A percentile compares a stretch with the other conserved stretches of the same genome.
These are phyloP conservation scores for Boeremia lycopersici DNA, from an alignment of 2,329 filamentous ascomycete species.

Conservation along the genomic window DNA sequence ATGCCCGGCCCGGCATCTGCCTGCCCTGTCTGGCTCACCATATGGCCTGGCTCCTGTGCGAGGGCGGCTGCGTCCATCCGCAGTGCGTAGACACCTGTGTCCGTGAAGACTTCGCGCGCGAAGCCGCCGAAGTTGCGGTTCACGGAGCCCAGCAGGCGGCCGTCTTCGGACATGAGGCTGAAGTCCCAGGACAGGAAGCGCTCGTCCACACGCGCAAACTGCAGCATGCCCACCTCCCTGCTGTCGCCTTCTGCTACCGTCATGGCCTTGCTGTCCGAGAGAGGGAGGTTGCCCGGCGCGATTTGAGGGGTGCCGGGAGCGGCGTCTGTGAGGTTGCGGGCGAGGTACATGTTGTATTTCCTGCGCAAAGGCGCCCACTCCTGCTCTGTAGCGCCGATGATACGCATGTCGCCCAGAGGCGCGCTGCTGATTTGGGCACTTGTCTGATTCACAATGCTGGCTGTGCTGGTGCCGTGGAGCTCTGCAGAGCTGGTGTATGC, in stretches of 20 bases:
- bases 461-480: conserved; percentile 52
- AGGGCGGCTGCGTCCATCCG: conserved; percentile 66
- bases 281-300: conserved; percentile 51
- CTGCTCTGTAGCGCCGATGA: conserved; percentile 68
- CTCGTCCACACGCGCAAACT: conserved; percentile 68
- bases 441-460: conserved; percentile 51
- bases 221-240: conserved; percentile 56
- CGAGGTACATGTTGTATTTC: conserved; percentile 70
- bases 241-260: conserved; percentile 48
- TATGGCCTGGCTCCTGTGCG: conserved; percentile 46
- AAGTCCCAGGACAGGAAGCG: conserved; percentile 71
- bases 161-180: conserved; percentile 58
- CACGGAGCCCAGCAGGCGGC: conserved; percentile 62
- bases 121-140: conserved; percentile 69
- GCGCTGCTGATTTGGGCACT: conserved; percentile 61
- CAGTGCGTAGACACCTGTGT: conserved; percentile 68
- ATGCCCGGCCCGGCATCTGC: conserved; percentile 54
- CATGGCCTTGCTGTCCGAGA: conserved; percentile 57
- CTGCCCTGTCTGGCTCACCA: conserved; percentile 47
- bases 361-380: conserved; percentile 67
- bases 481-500: conserved; percentile 50
- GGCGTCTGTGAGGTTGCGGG: conserved; percentile 53
- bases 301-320: conserved; percentile 48
- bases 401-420: conserved; percentile 62
- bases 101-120: conserved; percentile 68